Base-by-base conservation (phyloP, 768 basidiomycete species). In the Boletus subparvulus region DNA sequence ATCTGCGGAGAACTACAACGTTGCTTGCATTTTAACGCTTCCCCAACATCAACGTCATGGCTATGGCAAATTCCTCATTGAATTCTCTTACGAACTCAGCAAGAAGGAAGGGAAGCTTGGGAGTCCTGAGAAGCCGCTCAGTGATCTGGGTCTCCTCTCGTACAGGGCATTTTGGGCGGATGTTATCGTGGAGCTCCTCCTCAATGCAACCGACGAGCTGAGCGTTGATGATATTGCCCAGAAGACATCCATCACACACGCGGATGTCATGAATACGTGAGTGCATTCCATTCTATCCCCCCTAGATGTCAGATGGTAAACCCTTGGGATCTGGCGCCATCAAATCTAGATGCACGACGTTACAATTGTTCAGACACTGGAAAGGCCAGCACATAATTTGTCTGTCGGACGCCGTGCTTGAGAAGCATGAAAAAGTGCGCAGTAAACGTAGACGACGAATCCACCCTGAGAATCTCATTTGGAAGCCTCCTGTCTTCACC, bases 141-240 rank as follows among this genome's bases (percentile, higher is more conserved):
- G 86, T 68, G 97, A 99, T 76, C 79, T 99, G 47, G 97, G 97
- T 24, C 75, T 99, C 57, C 78, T 99, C 60, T 80, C 90, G 41
- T 99, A 99, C 72, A 82, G 96, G 52, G 92, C 96, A 36, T 99
- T 95, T 67, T 99, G 97, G 97, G 90, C 90, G 48, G 95, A 98
- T 72, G 91, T 88, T 48, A 98, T 98, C 66, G 87, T 98, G 65
- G 94, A 98, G 55, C 78, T 94, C 32, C 76, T 99, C 44, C 74
- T 96, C 59, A 83, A 80, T 58, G 80, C 83, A 21, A 76, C 73
- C 16, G 83, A 87, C 51, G 91, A 93, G 64, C 78, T 98, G 52
- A 92, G 89, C 70, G 89, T 99, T 63, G 97, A 99, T 65, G 97
- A 98, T 66, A 95, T 99, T 63, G 95, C 97, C 10, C 90, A 95